Evolutionary conservation across 805 yeast species (phyloP).

Genomic region (Yarrowia deformans): DNA sequence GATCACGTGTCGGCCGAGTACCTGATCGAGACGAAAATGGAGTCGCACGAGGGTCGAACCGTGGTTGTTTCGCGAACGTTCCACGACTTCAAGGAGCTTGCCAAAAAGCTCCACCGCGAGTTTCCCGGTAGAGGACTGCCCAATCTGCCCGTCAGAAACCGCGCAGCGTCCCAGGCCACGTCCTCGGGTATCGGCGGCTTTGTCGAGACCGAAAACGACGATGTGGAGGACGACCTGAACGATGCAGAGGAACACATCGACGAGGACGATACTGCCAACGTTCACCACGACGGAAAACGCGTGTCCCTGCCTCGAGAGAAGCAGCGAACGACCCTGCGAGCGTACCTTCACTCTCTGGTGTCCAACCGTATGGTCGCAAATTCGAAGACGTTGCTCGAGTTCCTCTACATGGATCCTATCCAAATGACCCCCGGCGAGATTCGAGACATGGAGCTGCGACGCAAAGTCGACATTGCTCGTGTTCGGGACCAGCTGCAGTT

Average conservation of each 20-base stretch:
- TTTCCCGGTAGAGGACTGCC: constrained; percentile 77
- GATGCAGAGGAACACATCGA: constrained; percentile 42
- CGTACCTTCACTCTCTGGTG: constrained; percentile 65
- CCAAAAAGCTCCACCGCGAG: constrained; percentile 55
- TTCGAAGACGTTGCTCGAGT: constrained; percentile 60
- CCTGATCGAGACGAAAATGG: constrained; percentile 46
- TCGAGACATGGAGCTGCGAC: constrained; percentile 65
- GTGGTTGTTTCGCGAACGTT: constrained; percentile 68
- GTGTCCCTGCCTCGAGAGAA: constrained; percentile 69
- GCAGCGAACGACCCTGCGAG: constrained; percentile 76
- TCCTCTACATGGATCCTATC: constrained; percentile 57
- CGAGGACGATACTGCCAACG: constrained; percentile 42
- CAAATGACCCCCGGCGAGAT: constrained; percentile 55
- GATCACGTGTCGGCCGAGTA: constrained; percentile 49
- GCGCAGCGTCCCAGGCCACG: constrained; percentile 44
- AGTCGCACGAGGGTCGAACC: constrained; percentile 47
- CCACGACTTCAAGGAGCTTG: constrained; percentile 68
- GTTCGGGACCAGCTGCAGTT: constrained; percentile 72
- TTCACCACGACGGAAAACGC: background rate
- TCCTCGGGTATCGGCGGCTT: constrained; percentile 16
- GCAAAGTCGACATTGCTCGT: constrained; percentile 66
- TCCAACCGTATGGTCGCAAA: constrained; percentile 63
- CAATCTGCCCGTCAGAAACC: constrained; percentile 63
- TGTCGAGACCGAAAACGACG: constrained; percentile 40
- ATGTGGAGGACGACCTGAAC: constrained; percentile 37